These are phyloP conservation scores for Penicillium janthinellum DNA, from an alignment of 2,329 filamentous ascomycete species.

Conservation along the genomic window DNA sequence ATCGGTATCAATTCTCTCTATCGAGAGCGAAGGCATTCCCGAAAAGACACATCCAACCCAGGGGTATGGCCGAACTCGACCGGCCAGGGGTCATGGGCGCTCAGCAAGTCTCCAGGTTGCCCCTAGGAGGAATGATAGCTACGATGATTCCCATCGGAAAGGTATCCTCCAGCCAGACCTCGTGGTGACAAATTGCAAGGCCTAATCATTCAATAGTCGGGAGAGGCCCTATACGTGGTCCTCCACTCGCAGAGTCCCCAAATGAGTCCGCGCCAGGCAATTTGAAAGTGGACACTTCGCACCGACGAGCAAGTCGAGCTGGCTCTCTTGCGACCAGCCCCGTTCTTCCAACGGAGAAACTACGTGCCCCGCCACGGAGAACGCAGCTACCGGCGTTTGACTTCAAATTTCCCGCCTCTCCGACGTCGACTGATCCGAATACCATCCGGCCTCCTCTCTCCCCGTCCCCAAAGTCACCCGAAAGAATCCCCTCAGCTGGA, in stretches of 20 bases:
- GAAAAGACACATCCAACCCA: conserved; percentile 36
- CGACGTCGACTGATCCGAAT: conserved; percentile 35
- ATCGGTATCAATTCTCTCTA: conserved; percentile 80
- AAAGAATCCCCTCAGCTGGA: conserved; percentile 22
- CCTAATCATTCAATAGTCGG: conserved; percentile 25
- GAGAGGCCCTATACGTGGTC: conserved; percentile 38
- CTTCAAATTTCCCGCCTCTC: conserved; percentile 60
- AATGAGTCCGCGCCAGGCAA: conserved; percentile 31
- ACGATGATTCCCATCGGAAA: conserved; percentile 43
- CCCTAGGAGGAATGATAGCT: conserved; percentile 50
- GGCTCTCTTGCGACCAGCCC: conserved; percentile 35
- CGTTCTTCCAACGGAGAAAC: conserved; percentile 39
- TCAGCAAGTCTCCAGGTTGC: conserved; percentile 81
- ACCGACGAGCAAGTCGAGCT: conserved; percentile 28
- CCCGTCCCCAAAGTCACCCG: conserved; percentile 33
- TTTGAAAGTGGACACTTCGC: conserved; percentile 39
- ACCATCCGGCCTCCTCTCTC: conserved; percentile 31
- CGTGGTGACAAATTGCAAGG: neutral
- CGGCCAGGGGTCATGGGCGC: conserved; percentile 68
- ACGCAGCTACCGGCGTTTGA: conserved; percentile 44
- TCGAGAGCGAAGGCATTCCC: conserved; percentile 56
- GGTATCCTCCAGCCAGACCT: conserved; percentile 31
- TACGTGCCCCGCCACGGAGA: conserved; percentile 44
- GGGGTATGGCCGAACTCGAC: conserved; percentile 51
- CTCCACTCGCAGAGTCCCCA: conserved; percentile 34